Base-by-base conservation (phyloP, 495 filamentous ascomycete genomes). In the Penicillium goetzii region DNA sequence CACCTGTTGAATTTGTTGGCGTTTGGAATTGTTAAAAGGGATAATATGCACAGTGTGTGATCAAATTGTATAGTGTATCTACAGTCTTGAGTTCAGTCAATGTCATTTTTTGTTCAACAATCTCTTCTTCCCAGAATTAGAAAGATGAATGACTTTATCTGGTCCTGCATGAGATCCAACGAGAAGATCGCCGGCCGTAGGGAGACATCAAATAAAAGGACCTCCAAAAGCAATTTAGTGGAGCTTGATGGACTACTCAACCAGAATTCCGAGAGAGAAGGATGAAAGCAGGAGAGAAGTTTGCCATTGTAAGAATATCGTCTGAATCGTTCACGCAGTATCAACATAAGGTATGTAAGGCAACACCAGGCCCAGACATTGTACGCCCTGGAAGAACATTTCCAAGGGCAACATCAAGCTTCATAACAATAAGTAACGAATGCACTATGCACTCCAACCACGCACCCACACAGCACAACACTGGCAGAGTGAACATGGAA, bases 11-110 rank as follows among this genome's bases (percentile, higher is more conserved):
- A 25, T 43, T 12, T 38, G 2, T 59, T 64, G 56, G 41, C 32
- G 51, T 56, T 60, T 56, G 41, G 17, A 28, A 36, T 64, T 64
- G 19, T 17, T 1, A 61, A 5, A 38, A 28, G 1, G 30, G 15
- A 17, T 30, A 9, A 36, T 40, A 2, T 49, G 11, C 32, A 47
- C 15, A 1, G 4, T 25, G 19, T 49, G 28, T 4, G 41, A 47
- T n/a, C 12, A 54, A 49, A 58, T 63, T 51, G 21, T 53, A 23
- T 15, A 55, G 8, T 30, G 54, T 55, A 45, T 58, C 19, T 47
- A 32, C 40, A 58, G 56, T 59, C 26, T 33, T 41, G 34, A 57
- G 55, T 43, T 57, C 55, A 58, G 56, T 58, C 41, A 58, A 58
- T 58, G 4, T 25, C n/a, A 49, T 1, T 32, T 11, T 43, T 2